Conservation (phyloP, 163 green algal species). For the Coccomyxa subellipsoidea region DNA sequence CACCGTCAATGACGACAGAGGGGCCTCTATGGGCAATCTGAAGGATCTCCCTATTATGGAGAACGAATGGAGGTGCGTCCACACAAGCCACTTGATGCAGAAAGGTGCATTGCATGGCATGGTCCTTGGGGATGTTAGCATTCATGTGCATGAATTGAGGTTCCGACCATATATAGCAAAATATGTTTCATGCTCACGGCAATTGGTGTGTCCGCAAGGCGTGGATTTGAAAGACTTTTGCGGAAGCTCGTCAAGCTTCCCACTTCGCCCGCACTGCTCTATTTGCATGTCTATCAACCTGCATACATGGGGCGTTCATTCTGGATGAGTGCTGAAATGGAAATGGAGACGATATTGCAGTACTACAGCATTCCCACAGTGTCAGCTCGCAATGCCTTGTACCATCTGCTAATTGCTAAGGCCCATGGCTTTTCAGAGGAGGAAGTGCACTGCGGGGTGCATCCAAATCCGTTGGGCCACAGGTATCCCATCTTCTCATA, state of each 20-base stretch:
- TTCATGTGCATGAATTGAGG: too few relatives aligned
- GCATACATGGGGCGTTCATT: background rate
- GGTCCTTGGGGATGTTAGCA: too few relatives aligned
- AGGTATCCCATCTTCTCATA: background rate
- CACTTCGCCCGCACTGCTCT: background rate
- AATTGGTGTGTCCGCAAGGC: too few relatives aligned
- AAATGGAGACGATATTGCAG: background rate
- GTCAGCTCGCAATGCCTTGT: background rate
- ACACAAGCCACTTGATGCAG: background rate
- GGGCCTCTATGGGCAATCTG: background rate
- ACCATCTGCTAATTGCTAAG: background rate
- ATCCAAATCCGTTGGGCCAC: background rate
- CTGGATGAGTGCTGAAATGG: background rate
- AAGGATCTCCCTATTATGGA: background rate
- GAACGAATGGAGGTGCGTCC: background rate
- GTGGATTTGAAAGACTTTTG: background rate
- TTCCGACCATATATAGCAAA: too few relatives aligned
- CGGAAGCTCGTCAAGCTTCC: background rate
- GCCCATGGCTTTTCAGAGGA: background rate
- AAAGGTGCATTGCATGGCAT: too few relatives aligned
- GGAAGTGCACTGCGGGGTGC: background rate
- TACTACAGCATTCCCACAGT: background rate
- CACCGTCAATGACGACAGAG: background rate
- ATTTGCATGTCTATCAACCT: background rate
- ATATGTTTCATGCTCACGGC: too few relatives aligned